A percentile compares a stretch with the other conserved stretches of the same genome.
These are phyloP conservation scores for Senna siamea DNA, from an alignment of 306 rosid genomes.

Conservation along the genomic window DNA sequence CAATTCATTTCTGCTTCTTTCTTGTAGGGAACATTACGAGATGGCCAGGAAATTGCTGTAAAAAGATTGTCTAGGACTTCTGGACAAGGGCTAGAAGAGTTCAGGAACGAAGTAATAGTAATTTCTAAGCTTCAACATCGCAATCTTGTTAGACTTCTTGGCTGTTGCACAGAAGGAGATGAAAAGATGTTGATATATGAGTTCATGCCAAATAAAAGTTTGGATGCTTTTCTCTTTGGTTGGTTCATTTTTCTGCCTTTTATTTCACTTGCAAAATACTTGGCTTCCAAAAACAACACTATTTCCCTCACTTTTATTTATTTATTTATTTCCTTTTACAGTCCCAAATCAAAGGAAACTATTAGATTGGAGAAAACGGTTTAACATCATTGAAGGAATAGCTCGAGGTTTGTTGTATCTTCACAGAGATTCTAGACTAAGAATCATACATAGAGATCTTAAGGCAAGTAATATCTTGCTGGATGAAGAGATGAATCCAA, in stretches of 20 bases:
- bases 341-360: slow-evolving; percentile 33
- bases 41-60: slow-evolving; percentile 56
- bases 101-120: slow-evolving; percentile 52
- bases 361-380: slow-evolving; percentile 41
- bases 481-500: slow-evolving; percentile 41
- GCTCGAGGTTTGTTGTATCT: slow-evolving; percentile 42
- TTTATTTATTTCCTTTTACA: slow-evolving; percentile 1
- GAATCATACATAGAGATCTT: slow-evolving; percentile 45
- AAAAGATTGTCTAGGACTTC: slow-evolving; percentile 50
- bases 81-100: slow-evolving; percentile 54
- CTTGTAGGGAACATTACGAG: slow-evolving; percentile 40
- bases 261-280: too few species aligned
- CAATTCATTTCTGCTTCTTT: neutral
- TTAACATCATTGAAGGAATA: slow-evolving; percentile 45
- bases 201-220: slow-evolving; percentile 54
- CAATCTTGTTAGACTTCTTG: slow-evolving; percentile 55
- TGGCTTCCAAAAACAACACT: neutral
- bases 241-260: slow-evolving; percentile 32
- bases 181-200: slow-evolving; percentile 56
- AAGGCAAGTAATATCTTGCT: slow-evolving; percentile 49
- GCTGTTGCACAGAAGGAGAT: slow-evolving; percentile 49
- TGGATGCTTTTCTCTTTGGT: slow-evolving; percentile 51
- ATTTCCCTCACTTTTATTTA: neutral
- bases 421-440: slow-evolving; percentile 46
- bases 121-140: slow-evolving; percentile 62